Conservation (phyloP, 192 early-diverging fungal species). For the Coemansia sp. region DNA sequence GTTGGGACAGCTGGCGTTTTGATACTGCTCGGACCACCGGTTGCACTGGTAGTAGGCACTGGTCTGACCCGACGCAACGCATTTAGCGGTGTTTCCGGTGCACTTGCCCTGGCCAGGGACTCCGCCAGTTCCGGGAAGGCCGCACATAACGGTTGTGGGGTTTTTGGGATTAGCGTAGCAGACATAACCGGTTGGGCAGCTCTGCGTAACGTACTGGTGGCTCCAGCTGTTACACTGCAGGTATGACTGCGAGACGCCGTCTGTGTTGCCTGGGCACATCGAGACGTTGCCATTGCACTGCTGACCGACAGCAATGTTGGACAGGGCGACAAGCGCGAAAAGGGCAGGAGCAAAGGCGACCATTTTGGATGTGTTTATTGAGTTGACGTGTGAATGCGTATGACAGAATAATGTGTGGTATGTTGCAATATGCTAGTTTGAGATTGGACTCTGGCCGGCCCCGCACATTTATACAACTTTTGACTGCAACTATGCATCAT, state of each 20-base stretch:
- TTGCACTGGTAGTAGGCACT: constrained; percentile 41
- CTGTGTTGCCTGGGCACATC: constrained; percentile 25
- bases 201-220: constrained; percentile 16
- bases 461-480: not conserved
- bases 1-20: constrained; percentile 27
- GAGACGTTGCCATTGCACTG: constrained; percentile 29
- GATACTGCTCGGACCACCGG: constrained; percentile 44
- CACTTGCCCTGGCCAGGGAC: constrained; percentile 28
- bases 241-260: constrained; percentile 37
- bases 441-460: not conserved
- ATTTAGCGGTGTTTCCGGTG: constrained; percentile 46
- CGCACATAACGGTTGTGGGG: constrained; percentile 34
- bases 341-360: constrained; percentile 12
- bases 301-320: constrained; percentile 18
- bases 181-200: constrained; percentile 31
- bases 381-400: not conserved
- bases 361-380: constrained; percentile 13
- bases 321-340: constrained; percentile 17
- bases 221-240: constrained; percentile 41
- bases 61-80: constrained; percentile 29
- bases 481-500: not conserved
- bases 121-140: constrained; percentile 36
- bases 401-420: not conserved
- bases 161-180: constrained; percentile 40
- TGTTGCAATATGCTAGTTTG: not conserved